Conservation (phyloP, 2,329 filamentous ascomycete genomes). For the Colletotrichum spaethianum region DNA sequence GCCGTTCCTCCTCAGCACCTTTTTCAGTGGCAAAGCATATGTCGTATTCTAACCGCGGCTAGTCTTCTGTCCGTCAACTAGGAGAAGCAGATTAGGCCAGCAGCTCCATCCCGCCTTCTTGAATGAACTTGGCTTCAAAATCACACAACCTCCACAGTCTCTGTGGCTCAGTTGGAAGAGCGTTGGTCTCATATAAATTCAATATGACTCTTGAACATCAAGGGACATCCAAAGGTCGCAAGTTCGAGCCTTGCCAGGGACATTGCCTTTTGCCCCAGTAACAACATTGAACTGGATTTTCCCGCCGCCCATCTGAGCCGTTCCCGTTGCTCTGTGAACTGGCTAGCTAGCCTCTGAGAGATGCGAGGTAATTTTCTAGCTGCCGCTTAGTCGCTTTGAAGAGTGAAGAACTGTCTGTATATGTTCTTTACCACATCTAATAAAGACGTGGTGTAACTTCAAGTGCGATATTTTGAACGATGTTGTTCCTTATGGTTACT, state of each 20-base stretch:
- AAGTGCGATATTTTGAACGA: background rate
- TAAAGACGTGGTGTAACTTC: too few species aligned
- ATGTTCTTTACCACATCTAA: too few species aligned
- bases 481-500: background rate
- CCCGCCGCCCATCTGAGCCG: too few species aligned
- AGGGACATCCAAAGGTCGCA: constrained; percentile 39
- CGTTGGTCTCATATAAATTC: constrained; percentile 39
- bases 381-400: too few species aligned
- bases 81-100: background rate
- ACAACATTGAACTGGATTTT: too few species aligned
- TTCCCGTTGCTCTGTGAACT: too few species aligned
- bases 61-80: background rate
- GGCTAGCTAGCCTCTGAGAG: too few species aligned
- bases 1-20: background rate
- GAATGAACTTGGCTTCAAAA: background rate
- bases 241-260: constrained; percentile 40
- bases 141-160: background rate
- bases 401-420: too few species aligned
- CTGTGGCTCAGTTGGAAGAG: constrained; percentile 41
- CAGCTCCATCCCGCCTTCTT: background rate
- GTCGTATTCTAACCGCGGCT: background rate
- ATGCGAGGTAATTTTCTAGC: too few species aligned
- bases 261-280: constrained; percentile 10
- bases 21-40: background rate
- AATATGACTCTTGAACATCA: constrained; percentile 27